These are phyloP conservation scores for Wickerhamiella pararugosa DNA, from an alignment of 1,139 yeast species.

Conservation along the genomic window DNA sequence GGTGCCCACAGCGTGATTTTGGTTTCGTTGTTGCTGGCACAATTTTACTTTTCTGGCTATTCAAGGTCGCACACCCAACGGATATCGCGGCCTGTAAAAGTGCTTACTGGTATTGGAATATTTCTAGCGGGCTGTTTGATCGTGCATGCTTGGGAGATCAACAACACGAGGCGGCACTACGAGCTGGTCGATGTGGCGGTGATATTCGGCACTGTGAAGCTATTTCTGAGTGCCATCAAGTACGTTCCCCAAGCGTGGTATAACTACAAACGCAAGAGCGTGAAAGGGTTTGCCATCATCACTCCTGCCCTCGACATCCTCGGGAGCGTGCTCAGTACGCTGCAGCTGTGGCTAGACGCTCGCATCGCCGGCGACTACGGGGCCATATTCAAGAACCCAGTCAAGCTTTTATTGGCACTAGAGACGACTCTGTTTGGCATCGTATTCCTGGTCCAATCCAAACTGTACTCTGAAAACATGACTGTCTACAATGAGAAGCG, in stretches of 20 bases:
- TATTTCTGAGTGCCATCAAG: constrained; percentile 40
- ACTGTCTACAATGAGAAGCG: constrained; percentile 3
- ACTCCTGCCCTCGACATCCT: constrained; percentile 35
- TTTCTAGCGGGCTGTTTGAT: constrained; percentile 13
- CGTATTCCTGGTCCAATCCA: constrained; percentile 23
- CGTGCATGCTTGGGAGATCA: constrained; percentile 18
- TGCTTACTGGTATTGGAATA: constrained; percentile 10
- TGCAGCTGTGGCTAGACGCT: constrained; percentile 34
- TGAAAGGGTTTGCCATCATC: constrained; percentile 41
- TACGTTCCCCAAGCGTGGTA: constrained; percentile 47
- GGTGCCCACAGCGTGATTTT: constrained; percentile 30
- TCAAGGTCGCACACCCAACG: constrained; percentile 20
- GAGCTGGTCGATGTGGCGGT: constrained; percentile 29
- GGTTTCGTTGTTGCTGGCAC: constrained; percentile 25
- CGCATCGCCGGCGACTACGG: constrained; percentile 19
- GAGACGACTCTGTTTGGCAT: constrained; percentile 23
- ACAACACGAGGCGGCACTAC: constrained; percentile 17
- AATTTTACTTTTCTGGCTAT: constrained; percentile 26
- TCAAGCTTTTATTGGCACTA: constrained; percentile 22
- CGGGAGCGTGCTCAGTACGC: constrained; percentile 39
- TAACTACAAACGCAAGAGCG: constrained; percentile 38
- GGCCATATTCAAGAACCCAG: constrained; percentile 24
- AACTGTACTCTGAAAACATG: constrained; percentile 11
- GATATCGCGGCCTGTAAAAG: constrained; percentile 16
- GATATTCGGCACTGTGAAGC: constrained; percentile 36